phyloP scores from a whole-genome alignment of 768 basidiomycete species.

The Kwoniella sp. region DNA sequence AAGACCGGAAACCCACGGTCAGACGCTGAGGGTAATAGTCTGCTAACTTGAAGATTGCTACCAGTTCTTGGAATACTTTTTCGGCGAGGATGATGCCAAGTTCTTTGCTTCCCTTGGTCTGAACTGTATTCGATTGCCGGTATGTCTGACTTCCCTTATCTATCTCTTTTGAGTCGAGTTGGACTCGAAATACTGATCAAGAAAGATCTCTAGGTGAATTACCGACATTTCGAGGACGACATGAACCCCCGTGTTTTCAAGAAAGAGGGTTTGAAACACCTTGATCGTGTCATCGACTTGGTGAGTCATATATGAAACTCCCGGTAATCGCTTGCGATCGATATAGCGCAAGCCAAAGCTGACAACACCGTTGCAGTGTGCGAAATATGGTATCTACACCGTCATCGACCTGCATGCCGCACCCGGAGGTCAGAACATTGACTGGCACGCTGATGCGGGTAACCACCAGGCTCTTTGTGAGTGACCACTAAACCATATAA shows the following conservation, averaged over 20 bases:
- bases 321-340: not conserved
- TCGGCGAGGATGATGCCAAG: conserved; percentile 70
- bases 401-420: conserved; percentile 75
- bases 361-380: conserved; percentile 58
- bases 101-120: conserved; percentile 78
- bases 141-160: conserved; percentile 43
- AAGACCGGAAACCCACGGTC: too few relatives aligned
- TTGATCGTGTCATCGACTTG: conserved; percentile 74
- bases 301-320: conserved; percentile 33
- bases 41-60: too few relatives aligned
- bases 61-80: conserved; percentile 84
- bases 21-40: too few relatives aligned
- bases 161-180: not conserved
- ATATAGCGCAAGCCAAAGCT: not conserved
- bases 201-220: conserved; percentile 49
- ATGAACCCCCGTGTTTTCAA: conserved; percentile 77
- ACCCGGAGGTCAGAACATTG: conserved; percentile 59
- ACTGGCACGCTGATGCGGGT: conserved; percentile 70
- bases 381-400: conserved; percentile 70
- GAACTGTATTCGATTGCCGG: conserved; percentile 67
- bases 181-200: not conserved
- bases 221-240: conserved; percentile 62
- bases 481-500: conserved; percentile 4
- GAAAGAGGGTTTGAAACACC: conserved; percentile 73
- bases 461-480: conserved; percentile 32